phyloP scores from a whole-genome alignment of 2,329 filamentous ascomycete species.

The Diaporthe eres region DNA sequence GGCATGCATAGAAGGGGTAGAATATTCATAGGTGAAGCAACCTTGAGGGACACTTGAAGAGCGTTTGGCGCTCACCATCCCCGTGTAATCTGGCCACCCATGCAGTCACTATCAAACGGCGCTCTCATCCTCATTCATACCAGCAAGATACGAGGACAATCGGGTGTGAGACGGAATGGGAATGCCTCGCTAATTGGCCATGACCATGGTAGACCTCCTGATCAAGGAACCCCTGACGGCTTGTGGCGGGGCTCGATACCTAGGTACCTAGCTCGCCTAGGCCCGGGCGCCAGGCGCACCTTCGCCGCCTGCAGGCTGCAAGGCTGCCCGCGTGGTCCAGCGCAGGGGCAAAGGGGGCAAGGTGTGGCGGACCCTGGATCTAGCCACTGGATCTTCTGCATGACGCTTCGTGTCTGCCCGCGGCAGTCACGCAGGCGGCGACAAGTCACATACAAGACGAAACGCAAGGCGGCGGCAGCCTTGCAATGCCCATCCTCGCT shows the following conservation, averaged over 20 bases:
- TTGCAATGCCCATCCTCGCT: neutral
- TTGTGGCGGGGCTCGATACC: neutral
- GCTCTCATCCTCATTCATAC: too few relatives aligned
- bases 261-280: neutral
- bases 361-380: slow-evolving; percentile 25
- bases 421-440: slow-evolving; percentile 14
- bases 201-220: neutral
- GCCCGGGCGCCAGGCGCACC: neutral
- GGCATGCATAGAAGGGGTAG: neutral
- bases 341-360: neutral
- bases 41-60: neutral
- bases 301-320: slow-evolving; percentile 1
- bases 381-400: neutral
- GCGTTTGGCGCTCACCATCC: neutral
- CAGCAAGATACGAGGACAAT: neutral
- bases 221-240: neutral
- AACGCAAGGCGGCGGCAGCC: slow-evolving; percentile 36
- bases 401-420: slow-evolving; percentile 2
- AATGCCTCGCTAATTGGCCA: neutral
- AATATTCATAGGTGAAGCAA: neutral
- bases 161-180: neutral
- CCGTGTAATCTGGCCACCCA: neutral
- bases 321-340: slow-evolving; percentile 29
- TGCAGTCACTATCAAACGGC: neutral
- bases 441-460: slow-evolving; percentile 24